Evolutionary conservation across 805 yeast species (phyloP).

Genomic region (Cyberlindnera xishuangbannaensis): DNA sequence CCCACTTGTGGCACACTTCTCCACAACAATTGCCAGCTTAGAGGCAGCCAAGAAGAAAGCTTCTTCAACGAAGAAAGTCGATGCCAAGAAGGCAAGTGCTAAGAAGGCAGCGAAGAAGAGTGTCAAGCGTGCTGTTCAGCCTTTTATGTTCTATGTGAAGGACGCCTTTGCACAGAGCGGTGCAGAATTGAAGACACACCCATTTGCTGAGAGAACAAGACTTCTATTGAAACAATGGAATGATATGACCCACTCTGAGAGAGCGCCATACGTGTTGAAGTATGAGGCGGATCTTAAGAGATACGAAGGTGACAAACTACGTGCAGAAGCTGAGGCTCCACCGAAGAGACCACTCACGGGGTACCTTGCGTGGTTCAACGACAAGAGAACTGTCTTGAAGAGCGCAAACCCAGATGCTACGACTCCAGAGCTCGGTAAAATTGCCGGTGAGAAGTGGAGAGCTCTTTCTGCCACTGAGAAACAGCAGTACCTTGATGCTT

Average conservation of each 20-base stretch:
- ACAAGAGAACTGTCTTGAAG: conserved; percentile 9
- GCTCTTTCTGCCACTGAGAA: conserved; percentile 69
- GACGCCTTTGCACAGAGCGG: conserved; percentile 10
- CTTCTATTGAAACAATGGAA: conserved; percentile 12
- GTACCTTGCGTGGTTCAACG: conserved; percentile 13
- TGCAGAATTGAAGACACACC: conserved; percentile 8
- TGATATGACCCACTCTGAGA: conserved; percentile 8
- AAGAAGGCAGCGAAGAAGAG: conserved; percentile 6
- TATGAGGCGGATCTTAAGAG: conserved; percentile 15
- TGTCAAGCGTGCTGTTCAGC: conserved; percentile 8
- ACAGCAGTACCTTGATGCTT: conserved; percentile 32
- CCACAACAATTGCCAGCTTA: neutral
- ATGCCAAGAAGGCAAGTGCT: neutral
- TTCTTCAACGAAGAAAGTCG: no score
- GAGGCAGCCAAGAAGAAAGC: neutral
- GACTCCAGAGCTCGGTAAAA: conserved; percentile 37
- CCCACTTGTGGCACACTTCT: no score
- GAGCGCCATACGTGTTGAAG: conserved; percentile 7
- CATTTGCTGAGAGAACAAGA: conserved; percentile 13
- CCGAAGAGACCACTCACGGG: conserved; percentile 22
- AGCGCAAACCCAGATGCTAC: conserved; percentile 15
- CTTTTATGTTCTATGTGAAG: conserved; percentile 14
- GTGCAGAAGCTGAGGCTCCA: conserved; percentile 12
- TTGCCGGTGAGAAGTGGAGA: conserved; percentile 91
- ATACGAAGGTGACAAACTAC: conserved; percentile 12